phyloP scores from a whole-genome alignment of 805 yeast genomes.

The Hanseniaspora pseudoguilliermondii region DNA sequence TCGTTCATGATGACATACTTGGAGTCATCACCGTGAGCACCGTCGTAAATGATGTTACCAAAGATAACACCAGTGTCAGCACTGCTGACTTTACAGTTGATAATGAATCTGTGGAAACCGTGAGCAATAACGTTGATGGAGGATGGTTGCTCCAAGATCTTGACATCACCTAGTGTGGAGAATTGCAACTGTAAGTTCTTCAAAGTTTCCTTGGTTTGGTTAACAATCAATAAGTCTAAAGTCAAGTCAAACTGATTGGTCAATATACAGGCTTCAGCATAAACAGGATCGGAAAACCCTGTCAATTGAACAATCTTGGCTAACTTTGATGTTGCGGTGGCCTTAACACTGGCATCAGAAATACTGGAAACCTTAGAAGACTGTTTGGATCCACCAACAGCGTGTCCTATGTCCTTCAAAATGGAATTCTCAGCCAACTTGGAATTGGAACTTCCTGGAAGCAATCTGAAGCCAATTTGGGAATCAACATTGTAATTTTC shows the following conservation, averaged over 20 bases:
- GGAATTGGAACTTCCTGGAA: slow-evolving; percentile 33
- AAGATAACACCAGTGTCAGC: slow-evolving; percentile 97
- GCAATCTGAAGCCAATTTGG: slow-evolving; percentile 65
- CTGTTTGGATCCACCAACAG: slow-evolving; percentile 32
- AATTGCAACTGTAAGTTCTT: slow-evolving; percentile 87
- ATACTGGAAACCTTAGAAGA: slow-evolving; percentile 44
- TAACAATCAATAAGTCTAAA: slow-evolving; percentile 82
- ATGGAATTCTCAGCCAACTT: slow-evolving; percentile 31
- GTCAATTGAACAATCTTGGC: slow-evolving; percentile 84
- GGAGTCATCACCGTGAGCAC: slow-evolving; percentile 80
- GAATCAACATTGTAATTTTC: slow-evolving; percentile 66
- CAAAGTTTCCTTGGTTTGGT: slow-evolving; percentile 83
- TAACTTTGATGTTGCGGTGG: slow-evolving; percentile 43
- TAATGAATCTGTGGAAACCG: slow-evolving; percentile 81
- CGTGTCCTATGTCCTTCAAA: slow-evolving; percentile 49
- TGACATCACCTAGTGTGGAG: slow-evolving; percentile 90
- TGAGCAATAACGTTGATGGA: slow-evolving; percentile 92
- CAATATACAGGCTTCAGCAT: slow-evolving; percentile 91
- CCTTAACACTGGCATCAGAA: not conserved
- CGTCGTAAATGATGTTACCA: slow-evolving; percentile 94
- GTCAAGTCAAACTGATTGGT: slow-evolving; percentile 96
- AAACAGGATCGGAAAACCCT: slow-evolving; percentile 96
- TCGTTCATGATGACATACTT: slow-evolving; percentile 87
- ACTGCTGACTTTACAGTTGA: slow-evolving; percentile 85
- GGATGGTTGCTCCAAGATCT: slow-evolving; percentile 82